phyloP scores from a whole-genome alignment of 2,329 filamentous ascomycete species.

The Pseudogymnoascus sp. region DNA sequence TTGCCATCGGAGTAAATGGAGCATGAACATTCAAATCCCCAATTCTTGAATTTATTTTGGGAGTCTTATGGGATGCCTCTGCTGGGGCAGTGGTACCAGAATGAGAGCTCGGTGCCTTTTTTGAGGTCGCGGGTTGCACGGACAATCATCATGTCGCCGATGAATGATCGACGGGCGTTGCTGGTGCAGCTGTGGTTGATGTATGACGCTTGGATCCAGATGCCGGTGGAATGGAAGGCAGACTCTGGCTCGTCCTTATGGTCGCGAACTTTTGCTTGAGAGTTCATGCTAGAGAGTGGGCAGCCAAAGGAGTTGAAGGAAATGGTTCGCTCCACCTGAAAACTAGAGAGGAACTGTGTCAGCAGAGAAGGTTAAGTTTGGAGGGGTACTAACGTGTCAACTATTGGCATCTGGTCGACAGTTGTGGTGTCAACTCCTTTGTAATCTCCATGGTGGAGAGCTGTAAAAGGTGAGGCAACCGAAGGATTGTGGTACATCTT shows the following conservation, averaged over 20 bases:
- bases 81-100: slow-evolving; percentile 31
- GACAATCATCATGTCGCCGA: slow-evolving; percentile 48
- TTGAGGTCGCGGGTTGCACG: slow-evolving; percentile 39
- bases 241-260: slow-evolving; percentile 38
- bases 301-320: slow-evolving; percentile 40
- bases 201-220: slow-evolving; percentile 42
- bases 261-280: slow-evolving; percentile 23
- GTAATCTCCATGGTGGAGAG: slow-evolving; percentile 37
- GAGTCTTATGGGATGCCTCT: slow-evolving; percentile 20
- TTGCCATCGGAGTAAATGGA: not conserved
- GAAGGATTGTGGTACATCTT: slow-evolving; percentile 39
- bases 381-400: slow-evolving; percentile 34
- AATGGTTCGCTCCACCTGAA: slow-evolving; percentile 38
- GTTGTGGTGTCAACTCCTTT: slow-evolving; percentile 19
- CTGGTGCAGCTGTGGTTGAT: slow-evolving; percentile 46
- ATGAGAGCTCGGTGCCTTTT: slow-evolving; percentile 39
- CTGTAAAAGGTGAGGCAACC: slow-evolving; percentile 27
- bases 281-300: slow-evolving; percentile 15
- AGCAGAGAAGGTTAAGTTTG: not conserved
- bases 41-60: slow-evolving; percentile 27
- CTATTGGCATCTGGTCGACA: slow-evolving; percentile 34
- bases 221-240: slow-evolving; percentile 25
- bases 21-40: slow-evolving; percentile 39
- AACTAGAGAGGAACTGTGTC: slow-evolving; percentile 19
- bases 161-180: slow-evolving; percentile 47